These are phyloP conservation scores for Penicillium lagena DNA, from an alignment of 495 filamentous ascomycete species.

Conservation along the genomic window DNA sequence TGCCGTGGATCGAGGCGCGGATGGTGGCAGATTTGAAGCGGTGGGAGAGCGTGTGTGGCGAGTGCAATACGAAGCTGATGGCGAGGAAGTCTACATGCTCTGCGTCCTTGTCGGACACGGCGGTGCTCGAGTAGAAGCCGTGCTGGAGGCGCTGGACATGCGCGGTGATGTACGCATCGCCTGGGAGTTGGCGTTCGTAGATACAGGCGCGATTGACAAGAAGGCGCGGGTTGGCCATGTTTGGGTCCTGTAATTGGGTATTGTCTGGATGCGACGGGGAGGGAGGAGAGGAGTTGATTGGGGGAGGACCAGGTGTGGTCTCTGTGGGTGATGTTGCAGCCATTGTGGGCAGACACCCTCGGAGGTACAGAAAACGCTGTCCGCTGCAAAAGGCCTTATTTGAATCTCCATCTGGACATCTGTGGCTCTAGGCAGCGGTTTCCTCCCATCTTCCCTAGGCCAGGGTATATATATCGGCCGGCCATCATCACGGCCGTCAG, in stretches of 20 bases:
- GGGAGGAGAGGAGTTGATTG: background rate
- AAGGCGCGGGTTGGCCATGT: conserved; percentile 36
- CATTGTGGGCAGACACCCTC: conserved; percentile 4
- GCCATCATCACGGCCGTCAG: conserved; percentile 17
- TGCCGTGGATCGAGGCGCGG: conserved; percentile 26
- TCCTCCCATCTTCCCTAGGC: too few relatives aligned
- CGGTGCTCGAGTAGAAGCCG: conserved; percentile 37
- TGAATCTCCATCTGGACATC: conserved; percentile 13
- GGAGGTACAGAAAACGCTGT: conserved; percentile 5
- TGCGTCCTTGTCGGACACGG: conserved; percentile 33
- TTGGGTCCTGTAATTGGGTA: conserved; percentile 17
- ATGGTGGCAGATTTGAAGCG: conserved; percentile 46
- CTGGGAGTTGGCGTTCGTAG: conserved; percentile 45
- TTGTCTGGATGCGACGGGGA: background rate
- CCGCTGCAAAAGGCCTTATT: background rate
- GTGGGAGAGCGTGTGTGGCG: conserved; percentile 30
- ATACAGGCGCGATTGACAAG: conserved; percentile 40
- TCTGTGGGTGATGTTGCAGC: conserved; percentile 1
- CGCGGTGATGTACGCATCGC: conserved; percentile 44
- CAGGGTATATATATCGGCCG: background rate
- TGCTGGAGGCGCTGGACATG: conserved; percentile 47
- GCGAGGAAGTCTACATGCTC: conserved; percentile 46
- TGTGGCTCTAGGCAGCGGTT: background rate
- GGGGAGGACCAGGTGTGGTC: background rate
- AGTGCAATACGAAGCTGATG: conserved; percentile 45